Evolutionary conservation across 257 asterid genomes (phyloP).

Genomic region (Solanum corneliomulleri): DNA sequence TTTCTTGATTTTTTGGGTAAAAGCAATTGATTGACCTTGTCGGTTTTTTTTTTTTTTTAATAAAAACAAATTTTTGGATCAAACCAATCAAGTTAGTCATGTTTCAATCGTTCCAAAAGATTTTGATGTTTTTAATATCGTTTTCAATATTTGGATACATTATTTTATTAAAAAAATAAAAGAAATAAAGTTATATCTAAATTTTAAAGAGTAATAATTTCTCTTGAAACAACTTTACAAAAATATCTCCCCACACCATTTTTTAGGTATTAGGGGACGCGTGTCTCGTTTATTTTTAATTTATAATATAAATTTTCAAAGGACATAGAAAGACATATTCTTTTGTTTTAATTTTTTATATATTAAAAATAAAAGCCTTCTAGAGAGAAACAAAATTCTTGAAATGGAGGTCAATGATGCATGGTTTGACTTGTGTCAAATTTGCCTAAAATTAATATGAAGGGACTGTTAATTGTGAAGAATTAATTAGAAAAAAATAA

Average conservation of each 20-base stretch:
- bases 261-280: not conserved
- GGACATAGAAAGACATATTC: not conserved
- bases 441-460: not conserved
- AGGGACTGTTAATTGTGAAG: not conserved
- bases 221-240: not conserved
- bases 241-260: not conserved
- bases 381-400: not conserved
- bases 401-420: not conserved
- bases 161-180: not conserved
- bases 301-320: not conserved
- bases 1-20: not conserved
- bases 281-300: not conserved
- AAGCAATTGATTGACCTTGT: not conserved
- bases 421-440: not conserved
- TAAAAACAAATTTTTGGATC: not conserved
- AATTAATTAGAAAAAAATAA: not conserved
- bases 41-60: not conserved
- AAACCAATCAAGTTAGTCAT: not conserved
- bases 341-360: not conserved
- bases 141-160: not conserved
- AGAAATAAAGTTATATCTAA: not conserved
- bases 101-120: not conserved
- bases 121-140: not conserved
- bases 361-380: not conserved
- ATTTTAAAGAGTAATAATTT: not conserved